Percentiles rank a stretch among this genome's conserved stretches.
Conservation (phyloP, 768 basidiomycete species). For the Leucogyrophana mollusca region DNA sequence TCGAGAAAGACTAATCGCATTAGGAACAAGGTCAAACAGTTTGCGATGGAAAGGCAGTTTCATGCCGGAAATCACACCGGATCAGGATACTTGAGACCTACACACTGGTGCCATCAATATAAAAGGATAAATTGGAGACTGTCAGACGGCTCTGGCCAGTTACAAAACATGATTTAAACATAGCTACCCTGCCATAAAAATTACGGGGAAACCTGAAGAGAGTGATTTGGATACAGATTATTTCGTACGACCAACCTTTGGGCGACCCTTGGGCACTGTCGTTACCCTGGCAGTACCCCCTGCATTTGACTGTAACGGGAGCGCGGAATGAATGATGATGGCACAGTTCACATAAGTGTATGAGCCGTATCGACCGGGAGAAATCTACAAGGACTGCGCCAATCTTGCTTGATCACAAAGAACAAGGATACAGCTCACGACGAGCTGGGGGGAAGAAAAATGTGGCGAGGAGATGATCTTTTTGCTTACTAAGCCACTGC, state of each 20-base stretch:
- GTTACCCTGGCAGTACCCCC: conserved; percentile 21
- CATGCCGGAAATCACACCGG: conserved; percentile 15
- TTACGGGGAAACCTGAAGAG: conserved; percentile 18
- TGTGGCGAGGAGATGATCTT: no score
- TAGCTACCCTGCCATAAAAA: conserved; percentile 22
- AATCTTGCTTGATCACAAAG: conserved; percentile 8
- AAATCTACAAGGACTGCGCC: conserved; percentile 8
- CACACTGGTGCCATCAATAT: conserved; percentile 15
- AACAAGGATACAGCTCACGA: background rate
- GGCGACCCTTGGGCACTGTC: conserved; percentile 19
- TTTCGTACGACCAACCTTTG: conserved; percentile 12
- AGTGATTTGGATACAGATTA: conserved; percentile 18
- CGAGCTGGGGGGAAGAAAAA: background rate
- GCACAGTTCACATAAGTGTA: conserved; percentile 26
- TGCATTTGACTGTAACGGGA: conserved; percentile 34
- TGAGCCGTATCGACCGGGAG: conserved; percentile 19
- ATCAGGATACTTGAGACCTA: conserved; percentile 23
- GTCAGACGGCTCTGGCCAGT: conserved; percentile 7
- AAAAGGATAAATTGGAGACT: conserved; percentile 28
- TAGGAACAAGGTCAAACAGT: conserved; percentile 20
- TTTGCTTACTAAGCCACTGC: no score
- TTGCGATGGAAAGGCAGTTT: conserved; percentile 14
- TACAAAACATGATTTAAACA: conserved; percentile 26
- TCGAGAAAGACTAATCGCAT: conserved; percentile 36
- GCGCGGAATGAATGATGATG: conserved; percentile 13